Conservation (phyloP, 73 alveolate species). For the Urostyla sp. region DNA sequence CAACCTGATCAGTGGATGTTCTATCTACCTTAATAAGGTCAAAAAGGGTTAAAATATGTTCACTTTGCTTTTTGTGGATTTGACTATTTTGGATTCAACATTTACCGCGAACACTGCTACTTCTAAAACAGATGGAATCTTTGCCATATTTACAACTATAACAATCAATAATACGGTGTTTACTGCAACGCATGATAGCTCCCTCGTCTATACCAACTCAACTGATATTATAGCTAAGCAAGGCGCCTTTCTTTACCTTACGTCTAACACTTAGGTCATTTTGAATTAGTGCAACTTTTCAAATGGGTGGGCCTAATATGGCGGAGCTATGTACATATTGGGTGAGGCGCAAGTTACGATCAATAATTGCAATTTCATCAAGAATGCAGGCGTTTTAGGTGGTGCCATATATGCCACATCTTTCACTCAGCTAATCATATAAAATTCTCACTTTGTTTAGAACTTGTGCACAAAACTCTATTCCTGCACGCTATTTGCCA, state of each 20-base stretch:
- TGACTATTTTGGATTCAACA: background rate
- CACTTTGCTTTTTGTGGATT: background rate
- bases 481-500: constrained; percentile 7
- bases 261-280: constrained; percentile 27
- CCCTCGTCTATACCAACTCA: background rate
- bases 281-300: background rate
- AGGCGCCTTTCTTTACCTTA: background rate
- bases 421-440: background rate
- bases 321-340: constrained; percentile 15
- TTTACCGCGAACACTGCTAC: constrained; percentile 15
- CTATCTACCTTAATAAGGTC: background rate
- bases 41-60: background rate
- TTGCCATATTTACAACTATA: background rate
- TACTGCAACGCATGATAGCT: background rate
- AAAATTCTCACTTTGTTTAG: background rate
- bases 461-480: background rate
- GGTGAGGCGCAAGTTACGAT: background rate
- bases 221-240: background rate
- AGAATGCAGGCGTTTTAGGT: background rate
- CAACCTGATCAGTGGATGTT: background rate
- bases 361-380: background rate
- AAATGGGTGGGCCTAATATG: constrained; percentile 2
- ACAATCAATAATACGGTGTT: background rate
- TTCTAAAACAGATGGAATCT: background rate
- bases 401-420: constrained; percentile 35